Evolutionary conservation across 805 yeast genomes (phyloP).

Genomic region (Debaryomyces tyrocola): DNA sequence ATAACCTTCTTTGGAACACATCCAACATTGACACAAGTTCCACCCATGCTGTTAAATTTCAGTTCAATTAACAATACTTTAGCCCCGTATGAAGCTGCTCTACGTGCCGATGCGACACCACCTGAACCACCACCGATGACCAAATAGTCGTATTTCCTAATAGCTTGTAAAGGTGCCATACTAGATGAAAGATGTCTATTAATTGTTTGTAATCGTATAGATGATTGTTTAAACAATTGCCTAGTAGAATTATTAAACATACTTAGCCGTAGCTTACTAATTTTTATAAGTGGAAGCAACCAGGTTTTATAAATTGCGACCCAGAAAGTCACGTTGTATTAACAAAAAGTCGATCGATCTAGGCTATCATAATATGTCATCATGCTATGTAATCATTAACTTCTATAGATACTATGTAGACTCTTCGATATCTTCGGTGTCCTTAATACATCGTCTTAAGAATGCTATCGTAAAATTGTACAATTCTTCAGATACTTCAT

Average conservation of each 20-base stretch:
- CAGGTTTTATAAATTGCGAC: background rate
- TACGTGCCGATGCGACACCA: conserved; percentile 97
- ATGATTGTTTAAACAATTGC: conserved; percentile 13
- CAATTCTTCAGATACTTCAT: conserved; percentile 23
- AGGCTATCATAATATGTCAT: no score
- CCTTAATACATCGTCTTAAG: conserved; percentile 30
- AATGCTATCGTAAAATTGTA: conserved; percentile 24
- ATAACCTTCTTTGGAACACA: conserved; percentile 98
- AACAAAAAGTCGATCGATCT: no score
- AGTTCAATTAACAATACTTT: conserved; percentile 82
- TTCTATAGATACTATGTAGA: background rate
- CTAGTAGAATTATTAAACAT: conserved; percentile 10
- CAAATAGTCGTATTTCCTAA: conserved; percentile 75
- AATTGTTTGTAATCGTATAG: conserved; percentile 22
- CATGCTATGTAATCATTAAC: background rate
- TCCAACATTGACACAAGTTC: conserved; percentile 98
- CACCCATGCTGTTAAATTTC: conserved; percentile 71
- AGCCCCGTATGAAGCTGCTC: conserved; percentile 94
- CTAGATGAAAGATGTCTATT: conserved; percentile 27
- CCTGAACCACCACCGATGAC: conserved; percentile 99
- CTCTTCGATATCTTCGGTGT: conserved; percentile 6
- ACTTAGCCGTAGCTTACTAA: background rate
- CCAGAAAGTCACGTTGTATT: background rate
- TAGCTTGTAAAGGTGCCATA: conserved; percentile 56
- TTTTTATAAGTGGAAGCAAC: background rate